phyloP scores from a whole-genome alignment of 495 filamentous ascomycete genomes.

The Tuber brumale region DNA sequence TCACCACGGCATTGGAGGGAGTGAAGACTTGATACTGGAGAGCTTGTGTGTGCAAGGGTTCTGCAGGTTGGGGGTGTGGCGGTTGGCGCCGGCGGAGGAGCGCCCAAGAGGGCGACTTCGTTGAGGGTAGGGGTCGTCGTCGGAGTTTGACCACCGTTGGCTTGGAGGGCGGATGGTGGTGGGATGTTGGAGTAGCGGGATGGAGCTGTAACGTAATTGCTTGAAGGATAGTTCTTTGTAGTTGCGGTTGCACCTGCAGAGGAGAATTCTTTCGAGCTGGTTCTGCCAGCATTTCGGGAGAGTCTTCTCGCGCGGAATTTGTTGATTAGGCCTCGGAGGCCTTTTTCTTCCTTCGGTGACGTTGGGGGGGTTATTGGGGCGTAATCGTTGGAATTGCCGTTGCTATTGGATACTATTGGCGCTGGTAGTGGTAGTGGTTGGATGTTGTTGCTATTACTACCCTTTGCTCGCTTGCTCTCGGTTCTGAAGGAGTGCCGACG shows the following conservation, averaged over 20 bases:
- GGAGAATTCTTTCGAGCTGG: neutral
- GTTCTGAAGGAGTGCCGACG: constrained; percentile 26
- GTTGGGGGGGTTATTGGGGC: constrained; percentile 11
- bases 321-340: constrained; percentile 33
- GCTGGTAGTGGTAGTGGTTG: neutral
- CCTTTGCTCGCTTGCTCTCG: constrained; percentile 21
- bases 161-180: neutral
- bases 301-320: constrained; percentile 22
- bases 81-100: neutral
- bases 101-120: neutral
- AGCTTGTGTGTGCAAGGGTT: neutral
- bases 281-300: neutral
- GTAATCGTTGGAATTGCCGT: neutral
- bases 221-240: neutral
- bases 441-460: neutral
- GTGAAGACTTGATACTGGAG: neutral
- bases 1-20: neutral
- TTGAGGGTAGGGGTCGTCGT: neutral
- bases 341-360: constrained; percentile 22
- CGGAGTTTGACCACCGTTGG: neutral
- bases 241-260: neutral
- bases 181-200: neutral
- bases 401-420: neutral
- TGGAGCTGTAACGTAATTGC: neutral
- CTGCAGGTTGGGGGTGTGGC: neutral